Conservation (phyloP, 768 basidiomycete species). For the Cystobasidium onofrii region DNA sequence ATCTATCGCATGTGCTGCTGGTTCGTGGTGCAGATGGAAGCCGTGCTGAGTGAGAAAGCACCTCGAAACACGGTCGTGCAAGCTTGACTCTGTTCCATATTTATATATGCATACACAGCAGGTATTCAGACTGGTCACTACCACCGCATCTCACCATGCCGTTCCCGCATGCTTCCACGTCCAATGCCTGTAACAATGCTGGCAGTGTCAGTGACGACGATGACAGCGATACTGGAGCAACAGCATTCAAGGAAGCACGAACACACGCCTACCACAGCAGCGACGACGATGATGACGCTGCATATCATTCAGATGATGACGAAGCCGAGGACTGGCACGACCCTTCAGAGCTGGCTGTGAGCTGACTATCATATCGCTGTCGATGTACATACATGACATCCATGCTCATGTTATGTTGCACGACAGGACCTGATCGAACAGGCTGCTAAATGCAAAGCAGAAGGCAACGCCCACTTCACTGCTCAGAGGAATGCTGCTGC, state of each 20-base stretch:
- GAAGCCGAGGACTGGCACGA: not conserved
- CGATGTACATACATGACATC: not conserved
- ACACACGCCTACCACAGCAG: not conserved
- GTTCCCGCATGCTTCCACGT: not conserved
- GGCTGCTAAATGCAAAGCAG: slow-evolving; percentile 19
- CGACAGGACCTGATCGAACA: slow-evolving; percentile 31
- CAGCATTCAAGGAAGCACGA: not conserved
- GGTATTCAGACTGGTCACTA: no score
- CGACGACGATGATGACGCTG: not conserved
- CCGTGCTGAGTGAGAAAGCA: no score
- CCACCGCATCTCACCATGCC: not conserved
- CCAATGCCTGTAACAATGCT: not conserved
- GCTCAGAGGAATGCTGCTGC: slow-evolving; percentile 21
- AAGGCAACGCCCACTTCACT: slow-evolving; percentile 28
- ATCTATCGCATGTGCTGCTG: not conserved
- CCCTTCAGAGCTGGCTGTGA: slow-evolving; percentile 22
- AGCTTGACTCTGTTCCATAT: not conserved
- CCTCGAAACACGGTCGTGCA: no score
- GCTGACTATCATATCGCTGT: not conserved
- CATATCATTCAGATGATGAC: not conserved
- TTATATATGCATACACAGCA: no score
- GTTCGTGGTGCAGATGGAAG: not conserved
- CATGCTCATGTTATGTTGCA: not conserved
- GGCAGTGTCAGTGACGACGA: not conserved
- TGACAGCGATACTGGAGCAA: not conserved